Conservation (phyloP, 208 protist species). For the Crithidia sp. region DNA sequence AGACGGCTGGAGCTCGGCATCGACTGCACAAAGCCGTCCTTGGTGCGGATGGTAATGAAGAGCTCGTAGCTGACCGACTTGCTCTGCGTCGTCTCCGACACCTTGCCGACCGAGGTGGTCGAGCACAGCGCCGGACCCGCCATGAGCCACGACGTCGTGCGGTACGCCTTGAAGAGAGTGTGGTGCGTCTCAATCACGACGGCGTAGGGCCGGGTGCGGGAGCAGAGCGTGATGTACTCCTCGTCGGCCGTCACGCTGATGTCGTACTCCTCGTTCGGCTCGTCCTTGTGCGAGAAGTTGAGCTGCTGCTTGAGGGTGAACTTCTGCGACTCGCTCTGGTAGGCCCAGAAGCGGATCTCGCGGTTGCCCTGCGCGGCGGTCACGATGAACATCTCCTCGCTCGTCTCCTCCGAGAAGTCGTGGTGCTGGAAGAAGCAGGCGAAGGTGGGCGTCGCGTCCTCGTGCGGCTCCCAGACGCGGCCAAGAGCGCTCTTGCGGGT, state of each 20-base stretch:
- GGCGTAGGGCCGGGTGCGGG: conserved; percentile 55
- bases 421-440: conserved; percentile 82
- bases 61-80: conserved; percentile 82
- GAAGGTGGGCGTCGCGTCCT: conserved; percentile 69
- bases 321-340: conserved; percentile 63
- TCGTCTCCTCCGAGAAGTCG: conserved; percentile 58
- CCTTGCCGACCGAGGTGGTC: conserved; percentile 78
- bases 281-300: conserved; percentile 50
- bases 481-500: conserved; percentile 68
- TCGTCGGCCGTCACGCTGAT: conserved; percentile 80
- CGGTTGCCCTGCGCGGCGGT: conserved; percentile 82
- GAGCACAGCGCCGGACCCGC: conserved; percentile 64
- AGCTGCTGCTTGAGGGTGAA: conserved; percentile 88
- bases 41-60: conserved; percentile 75
- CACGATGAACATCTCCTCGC: conserved; percentile 63
- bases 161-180: conserved; percentile 73
- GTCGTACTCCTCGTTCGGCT: conserved; percentile 51
- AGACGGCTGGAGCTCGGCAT: conserved; percentile 81
- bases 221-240: conserved; percentile 89
- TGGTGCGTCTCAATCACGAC: conserved; percentile 85
- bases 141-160: conserved; percentile 84
- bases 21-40: conserved; percentile 70
- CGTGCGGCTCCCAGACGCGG: conserved; percentile 87
- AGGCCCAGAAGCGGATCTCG: conserved; percentile 87
- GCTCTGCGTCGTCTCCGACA: conserved; percentile 62